These are phyloP conservation scores for Hypoxylon sp. DNA, from an alignment of 2,329 filamentous ascomycete genomes.

Conservation along the genomic window DNA sequence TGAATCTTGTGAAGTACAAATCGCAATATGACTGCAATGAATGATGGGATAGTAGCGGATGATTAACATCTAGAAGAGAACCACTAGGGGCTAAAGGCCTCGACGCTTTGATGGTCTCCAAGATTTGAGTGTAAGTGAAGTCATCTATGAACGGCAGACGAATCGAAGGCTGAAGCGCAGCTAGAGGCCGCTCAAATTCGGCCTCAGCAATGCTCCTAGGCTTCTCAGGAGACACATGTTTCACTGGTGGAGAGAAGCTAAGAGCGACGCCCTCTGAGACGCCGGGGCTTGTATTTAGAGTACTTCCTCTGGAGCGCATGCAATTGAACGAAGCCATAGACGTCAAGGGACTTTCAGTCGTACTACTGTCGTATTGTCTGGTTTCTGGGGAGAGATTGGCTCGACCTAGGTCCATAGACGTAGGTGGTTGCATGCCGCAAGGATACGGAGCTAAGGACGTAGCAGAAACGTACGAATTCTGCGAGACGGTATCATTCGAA, in stretches of 20 bases:
- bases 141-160: constrained; percentile 58
- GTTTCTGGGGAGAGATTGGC: constrained; percentile 13
- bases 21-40: constrained; percentile 70
- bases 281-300: constrained; percentile 27
- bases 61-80: constrained; percentile 61
- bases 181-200: constrained; percentile 45
- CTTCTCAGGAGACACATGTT: constrained; percentile 27
- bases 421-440: constrained; percentile 22
- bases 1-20: constrained; percentile 73
- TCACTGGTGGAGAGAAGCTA: constrained; percentile 29
- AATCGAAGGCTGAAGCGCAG: constrained; percentile 20
- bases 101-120: constrained; percentile 66
- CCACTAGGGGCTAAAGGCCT: constrained; percentile 65
- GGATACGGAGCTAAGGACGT: constrained; percentile 25
- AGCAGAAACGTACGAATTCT: constrained; percentile 26
- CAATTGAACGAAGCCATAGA: constrained; percentile 33
- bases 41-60: constrained; percentile 65
- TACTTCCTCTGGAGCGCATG: constrained; percentile 15
- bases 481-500: constrained; percentile 14
- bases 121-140: constrained; percentile 30
- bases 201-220: constrained; percentile 32
- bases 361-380: constrained; percentile 20
- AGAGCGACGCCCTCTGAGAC: constrained; percentile 11
- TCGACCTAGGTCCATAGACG: constrained; percentile 14
- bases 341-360: constrained; percentile 21